These are phyloP conservation scores for Chaetomium cochliodes DNA, from an alignment of 495 filamentous ascomycete species.

Conservation along the genomic window DNA sequence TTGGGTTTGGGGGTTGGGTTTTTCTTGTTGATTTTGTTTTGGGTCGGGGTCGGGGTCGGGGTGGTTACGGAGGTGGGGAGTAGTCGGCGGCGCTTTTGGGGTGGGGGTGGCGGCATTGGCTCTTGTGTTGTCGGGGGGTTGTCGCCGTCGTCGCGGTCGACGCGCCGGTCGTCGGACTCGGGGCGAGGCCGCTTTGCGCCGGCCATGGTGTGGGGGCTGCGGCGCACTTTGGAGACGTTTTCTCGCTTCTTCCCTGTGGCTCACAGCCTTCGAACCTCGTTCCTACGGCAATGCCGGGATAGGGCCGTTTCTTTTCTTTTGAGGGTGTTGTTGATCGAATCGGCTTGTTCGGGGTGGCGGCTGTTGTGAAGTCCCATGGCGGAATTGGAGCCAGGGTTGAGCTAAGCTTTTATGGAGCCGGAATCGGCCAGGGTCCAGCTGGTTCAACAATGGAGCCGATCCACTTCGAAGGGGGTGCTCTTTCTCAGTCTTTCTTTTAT, in stretches of 20 bases:
- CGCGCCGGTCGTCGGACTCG: background rate
- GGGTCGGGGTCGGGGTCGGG: too few species aligned
- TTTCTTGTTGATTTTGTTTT: too few species aligned
- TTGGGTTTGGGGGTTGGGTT: background rate
- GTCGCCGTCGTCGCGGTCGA: background rate
- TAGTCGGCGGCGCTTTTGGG: background rate
- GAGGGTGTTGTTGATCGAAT: background rate
- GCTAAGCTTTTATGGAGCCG: background rate
- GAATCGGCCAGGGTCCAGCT: background rate
- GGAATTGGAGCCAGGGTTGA: background rate
- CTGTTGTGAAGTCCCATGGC: too few species aligned
- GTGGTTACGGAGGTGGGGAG: background rate
- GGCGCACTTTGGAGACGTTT: background rate
- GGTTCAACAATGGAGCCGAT: background rate
- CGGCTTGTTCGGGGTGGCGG: background rate
- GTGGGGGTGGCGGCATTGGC: background rate
- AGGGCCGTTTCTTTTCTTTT: background rate
- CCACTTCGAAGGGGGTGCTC: background rate
- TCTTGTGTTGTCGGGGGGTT: background rate
- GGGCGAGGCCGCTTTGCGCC: slow-evolving; percentile 1
- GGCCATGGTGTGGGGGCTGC: background rate
- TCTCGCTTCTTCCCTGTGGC: background rate
- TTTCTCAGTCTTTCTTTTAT: too few species aligned
- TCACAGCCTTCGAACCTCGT: background rate
- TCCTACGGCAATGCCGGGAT: background rate